Evolutionary conservation across 805 yeast species (phyloP), one percentile per base, ranked within the genome.

Genomic region (Spathaspora passalidarum): DNA sequence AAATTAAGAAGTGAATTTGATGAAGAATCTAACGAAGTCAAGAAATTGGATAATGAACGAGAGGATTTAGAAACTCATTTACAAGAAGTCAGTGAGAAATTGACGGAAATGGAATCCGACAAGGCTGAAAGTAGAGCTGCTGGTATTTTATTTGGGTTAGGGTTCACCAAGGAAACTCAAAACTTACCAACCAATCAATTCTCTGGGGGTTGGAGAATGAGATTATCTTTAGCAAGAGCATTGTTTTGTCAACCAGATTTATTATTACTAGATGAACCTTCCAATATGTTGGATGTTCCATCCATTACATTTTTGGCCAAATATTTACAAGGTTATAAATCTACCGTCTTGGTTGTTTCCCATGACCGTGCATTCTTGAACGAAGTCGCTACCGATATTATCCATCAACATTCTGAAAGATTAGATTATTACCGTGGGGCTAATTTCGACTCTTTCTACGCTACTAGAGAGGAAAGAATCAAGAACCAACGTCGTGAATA

Each of bases 201-300:
- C 65, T 90, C 97, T 44, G 99, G 99, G 80, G 99, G 99, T 82
- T 94, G 99, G 99, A 86, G 99, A 79, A 94, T 94, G 99, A 87
- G 99, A 75, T 78, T 94, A 53, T 88, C 97, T n/a, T 78, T 94
- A 49, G 99, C 99, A 3, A 82, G 99, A 70, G 99, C 99, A 0
- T 78, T 94, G 63, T 94, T 94, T 78, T 92, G 97, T 78, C 85
- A 89, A 63, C 99, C 99, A 0, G 99, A 94, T 66, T 75, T 94
- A 53, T 75, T 94, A 54, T 73, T 94, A 62, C 78, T 94, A 53
- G 99, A 94, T 80, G 99, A 94, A 78, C 99, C 99, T 60, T 91
- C 98, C 50, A 94, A 94, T 84, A 94, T 91, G 97, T 87, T 94
- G 96, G 99, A 94, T 81, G 97, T 94, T 66, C 99, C 99, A 22